Evolutionary conservation across 179 eudicot genomes (phyloP).

Genomic region (Spinacia oleracea): DNA sequence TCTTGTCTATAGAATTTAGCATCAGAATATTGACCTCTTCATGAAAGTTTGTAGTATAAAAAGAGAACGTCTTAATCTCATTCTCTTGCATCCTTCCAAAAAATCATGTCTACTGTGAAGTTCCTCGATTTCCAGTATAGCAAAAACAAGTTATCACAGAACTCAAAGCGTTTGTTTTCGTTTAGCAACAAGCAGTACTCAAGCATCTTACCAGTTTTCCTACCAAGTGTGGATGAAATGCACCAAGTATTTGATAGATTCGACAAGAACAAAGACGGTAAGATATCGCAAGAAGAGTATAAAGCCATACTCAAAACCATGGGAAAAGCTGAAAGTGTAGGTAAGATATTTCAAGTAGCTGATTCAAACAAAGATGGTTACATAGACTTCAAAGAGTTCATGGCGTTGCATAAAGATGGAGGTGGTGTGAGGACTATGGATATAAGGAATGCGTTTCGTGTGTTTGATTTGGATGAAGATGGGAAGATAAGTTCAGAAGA

Average conservation of each 20-base stretch:
- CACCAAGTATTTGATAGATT: slow-evolving; percentile 61
- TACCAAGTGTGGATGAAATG: slow-evolving; percentile 52
- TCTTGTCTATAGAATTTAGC: neutral
- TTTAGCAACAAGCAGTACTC: slow-evolving; percentile 37
- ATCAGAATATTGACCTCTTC: slow-evolving; percentile 22
- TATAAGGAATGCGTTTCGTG: slow-evolving; percentile 61
- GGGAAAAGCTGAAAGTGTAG: slow-evolving; percentile 39
- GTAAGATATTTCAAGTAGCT: slow-evolving; percentile 55
- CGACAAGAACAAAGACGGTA: slow-evolving; percentile 73
- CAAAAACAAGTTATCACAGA: slow-evolving; percentile 28
- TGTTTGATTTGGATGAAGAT: slow-evolving; percentile 68
- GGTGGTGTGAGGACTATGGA: slow-evolving; percentile 69
- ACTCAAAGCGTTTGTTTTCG: slow-evolving; percentile 34
- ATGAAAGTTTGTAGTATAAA: slow-evolving; percentile 10
- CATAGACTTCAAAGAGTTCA: slow-evolving; percentile 72
- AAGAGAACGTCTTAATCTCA: slow-evolving; percentile 3
- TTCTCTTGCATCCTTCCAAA: neutral
- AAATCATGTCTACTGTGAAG: slow-evolving; percentile 29
- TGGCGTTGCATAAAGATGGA: slow-evolving; percentile 62
- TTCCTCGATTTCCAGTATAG: slow-evolving; percentile 39
- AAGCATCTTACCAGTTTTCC: slow-evolving; percentile 29
- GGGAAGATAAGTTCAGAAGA: slow-evolving; percentile 80
- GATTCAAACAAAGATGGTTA: slow-evolving; percentile 76
- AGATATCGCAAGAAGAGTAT: slow-evolving; percentile 73
- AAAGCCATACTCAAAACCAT: slow-evolving; percentile 53